Conservation (phyloP, 768 basidiomycete genomes). For the Kwoniella sp. region DNA sequence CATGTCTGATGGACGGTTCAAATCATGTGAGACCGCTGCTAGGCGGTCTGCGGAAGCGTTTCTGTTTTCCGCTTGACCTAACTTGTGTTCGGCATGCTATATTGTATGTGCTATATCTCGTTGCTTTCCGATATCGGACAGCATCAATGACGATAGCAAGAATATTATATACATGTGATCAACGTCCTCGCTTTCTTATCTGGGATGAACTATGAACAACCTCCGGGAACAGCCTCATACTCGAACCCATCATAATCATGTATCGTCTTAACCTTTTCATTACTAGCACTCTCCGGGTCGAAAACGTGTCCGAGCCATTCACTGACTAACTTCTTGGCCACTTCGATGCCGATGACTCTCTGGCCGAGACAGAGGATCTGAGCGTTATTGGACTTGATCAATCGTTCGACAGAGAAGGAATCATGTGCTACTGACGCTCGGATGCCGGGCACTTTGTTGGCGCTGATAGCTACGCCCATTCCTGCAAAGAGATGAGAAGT, state of each 20-base stretch:
- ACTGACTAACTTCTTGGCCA: slow-evolving; percentile 42
- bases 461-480: slow-evolving; percentile 52
- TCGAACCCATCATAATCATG: slow-evolving; percentile 46
- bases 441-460: slow-evolving; percentile 52
- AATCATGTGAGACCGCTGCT: too few relatives aligned
- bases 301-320: slow-evolving; percentile 54
- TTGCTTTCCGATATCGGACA: too few relatives aligned
- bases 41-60: too few relatives aligned
- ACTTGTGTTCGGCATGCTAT: too few relatives aligned
- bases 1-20: too few relatives aligned
- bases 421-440: slow-evolving; percentile 52
- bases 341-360: slow-evolving; percentile 51
- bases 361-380: slow-evolving; percentile 54
- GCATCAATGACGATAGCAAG: too few relatives aligned
- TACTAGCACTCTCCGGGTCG: slow-evolving; percentile 44
- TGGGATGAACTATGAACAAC: slow-evolving; percentile 3
- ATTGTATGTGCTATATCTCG: too few relatives aligned
- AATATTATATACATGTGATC: too few relatives aligned
- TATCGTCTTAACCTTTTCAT: slow-evolving; percentile 50
- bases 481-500: slow-evolving; percentile 18
- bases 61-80: too few relatives aligned
- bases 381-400: slow-evolving; percentile 52
- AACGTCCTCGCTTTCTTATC: not conserved
- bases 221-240: slow-evolving; percentile 21
- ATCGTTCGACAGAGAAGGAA: slow-evolving; percentile 54